Percentiles rank a stretch among this genome's conserved stretches.
These are phyloP conservation scores for Trypanosoma vivax DNA, from an alignment of 208 protist species.

Conservation along the genomic window DNA sequence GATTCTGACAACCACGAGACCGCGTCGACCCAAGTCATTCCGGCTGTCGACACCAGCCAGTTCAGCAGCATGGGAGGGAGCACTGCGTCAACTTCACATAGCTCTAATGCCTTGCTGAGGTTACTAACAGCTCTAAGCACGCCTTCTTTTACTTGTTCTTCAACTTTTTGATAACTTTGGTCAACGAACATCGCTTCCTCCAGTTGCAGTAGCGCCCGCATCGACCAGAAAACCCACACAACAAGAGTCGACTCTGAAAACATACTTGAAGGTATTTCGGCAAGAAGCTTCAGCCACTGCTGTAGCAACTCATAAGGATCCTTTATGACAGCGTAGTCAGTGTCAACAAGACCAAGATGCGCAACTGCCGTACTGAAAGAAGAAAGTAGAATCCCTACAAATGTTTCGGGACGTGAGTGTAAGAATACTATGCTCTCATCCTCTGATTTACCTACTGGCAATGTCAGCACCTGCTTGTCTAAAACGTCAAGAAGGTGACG, in stretches of 20 bases:
- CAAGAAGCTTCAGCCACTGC: slow-evolving; percentile 18
- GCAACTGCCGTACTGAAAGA: slow-evolving; percentile 11
- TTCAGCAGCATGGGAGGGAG: slow-evolving; percentile 42
- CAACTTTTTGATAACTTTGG: slow-evolving; percentile 3
- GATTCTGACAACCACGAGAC: slow-evolving; percentile 7
- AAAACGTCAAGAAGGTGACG: not conserved
- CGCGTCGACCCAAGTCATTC: slow-evolving; percentile 24
- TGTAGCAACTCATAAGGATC: not conserved
- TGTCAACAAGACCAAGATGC: slow-evolving; percentile 4
- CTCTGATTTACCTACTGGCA: not conserved
- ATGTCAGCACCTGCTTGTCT: not conserved
- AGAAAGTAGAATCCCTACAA: not conserved
- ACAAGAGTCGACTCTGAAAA: slow-evolving; percentile 19
- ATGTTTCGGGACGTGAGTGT: not conserved
- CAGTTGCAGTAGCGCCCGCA: slow-evolving; percentile 15
- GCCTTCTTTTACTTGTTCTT: not conserved
- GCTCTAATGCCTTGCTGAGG: slow-evolving; percentile 10
- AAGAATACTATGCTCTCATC: not conserved
- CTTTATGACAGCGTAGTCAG: not conserved
- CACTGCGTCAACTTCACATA: slow-evolving; percentile 14
- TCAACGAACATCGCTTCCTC: slow-evolving; percentile 10
- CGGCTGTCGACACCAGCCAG: slow-evolving; percentile 23
- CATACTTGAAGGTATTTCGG: slow-evolving; percentile 12
- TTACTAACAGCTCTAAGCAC: slow-evolving; percentile 12
- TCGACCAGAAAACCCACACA: slow-evolving; percentile 28